Evolutionary conservation across 1,139 yeast genomes (phyloP), one percentile per base, ranked within the genome.

Genomic region (Blastobotrys apis): DNA sequence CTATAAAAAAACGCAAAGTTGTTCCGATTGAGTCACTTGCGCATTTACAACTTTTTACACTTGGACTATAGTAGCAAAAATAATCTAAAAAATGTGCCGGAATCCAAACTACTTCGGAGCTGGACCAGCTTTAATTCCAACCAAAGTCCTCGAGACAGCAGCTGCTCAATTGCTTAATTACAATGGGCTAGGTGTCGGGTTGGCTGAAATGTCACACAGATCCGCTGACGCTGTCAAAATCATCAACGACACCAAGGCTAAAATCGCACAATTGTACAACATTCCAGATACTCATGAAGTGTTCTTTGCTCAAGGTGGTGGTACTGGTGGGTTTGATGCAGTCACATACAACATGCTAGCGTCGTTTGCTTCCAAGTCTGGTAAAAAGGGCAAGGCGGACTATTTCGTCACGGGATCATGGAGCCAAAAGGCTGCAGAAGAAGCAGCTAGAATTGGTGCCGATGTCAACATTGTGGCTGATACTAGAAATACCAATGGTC

Each of bases 201-300:
- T 88, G 43, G 97, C 97, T 54, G 98, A 92, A 65, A 85, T 92
- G 57, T 87, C 97, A 15, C 98, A 92, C 64, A 85, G 98, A 57
- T 86, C 96, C 6, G 74, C 78, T 51, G 85, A 85, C 27, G 98
- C 97, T 27, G 74, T 75, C 35, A 71, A 75, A 49, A 81, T 92
- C 39, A 81, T 92, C 55, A 82, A 87, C 53, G 78, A 78, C 50
- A 81, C 97, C 44, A 87, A 85, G 66, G 71, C 67, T 34, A 77
- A 82, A 56, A 69, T 92, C 58, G 68, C 59, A 39, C 68, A 82
- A 57, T 71, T 92, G 47, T 67, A 87, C 63, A 63, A 72, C 47
- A 77, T 92, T 43, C 98, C 97, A 26, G 95, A 86, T 49, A 83
- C 94, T 30, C 94, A 92, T 63, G 97, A 88, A 62, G 92, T 90